phyloP scores from a whole-genome alignment of 2,329 filamentous ascomycete species.

The Ilyonectria mors-panacis region DNA sequence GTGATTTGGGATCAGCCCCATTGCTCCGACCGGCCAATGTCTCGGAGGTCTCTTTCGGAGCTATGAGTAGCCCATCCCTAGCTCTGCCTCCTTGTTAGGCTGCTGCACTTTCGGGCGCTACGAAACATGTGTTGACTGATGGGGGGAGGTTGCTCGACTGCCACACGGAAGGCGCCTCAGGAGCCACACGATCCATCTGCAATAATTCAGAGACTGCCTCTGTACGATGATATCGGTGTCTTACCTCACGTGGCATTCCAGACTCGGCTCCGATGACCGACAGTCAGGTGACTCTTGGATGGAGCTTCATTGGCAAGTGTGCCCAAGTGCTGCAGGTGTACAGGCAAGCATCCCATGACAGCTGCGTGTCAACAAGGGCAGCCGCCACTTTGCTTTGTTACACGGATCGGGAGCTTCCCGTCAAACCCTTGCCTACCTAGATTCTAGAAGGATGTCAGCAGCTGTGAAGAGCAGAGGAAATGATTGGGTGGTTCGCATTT shows the following conservation, averaged over 20 bases:
- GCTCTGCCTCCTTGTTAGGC: slow-evolving; percentile 33
- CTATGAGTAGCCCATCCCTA: slow-evolving; percentile 12
- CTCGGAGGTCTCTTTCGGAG: slow-evolving; percentile 7
- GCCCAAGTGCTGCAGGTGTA: slow-evolving; percentile 9
- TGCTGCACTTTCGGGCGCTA: slow-evolving; percentile 38
- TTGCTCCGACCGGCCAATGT: slow-evolving; percentile 29
- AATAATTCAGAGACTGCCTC: slow-evolving; percentile 25
- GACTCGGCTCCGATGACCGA: slow-evolving; percentile 25
- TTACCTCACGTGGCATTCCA: slow-evolving; percentile 32
- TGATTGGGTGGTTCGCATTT: slow-evolving; percentile 17
- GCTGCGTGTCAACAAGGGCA: slow-evolving; percentile 30
- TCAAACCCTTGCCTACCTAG: slow-evolving; percentile 25
- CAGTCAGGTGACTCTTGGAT: slow-evolving; percentile 13
- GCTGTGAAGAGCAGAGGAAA: slow-evolving; percentile 11
- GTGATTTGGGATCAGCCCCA: slow-evolving; percentile 28
- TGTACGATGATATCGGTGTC: slow-evolving; percentile 40
- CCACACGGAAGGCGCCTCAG: slow-evolving; percentile 19
- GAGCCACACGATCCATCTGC: slow-evolving; percentile 33
- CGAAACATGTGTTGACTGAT: slow-evolving; percentile 25
- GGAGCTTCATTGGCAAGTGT: slow-evolving; percentile 11
- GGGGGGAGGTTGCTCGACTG: slow-evolving; percentile 30
- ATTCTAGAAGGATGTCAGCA: slow-evolving; percentile 34
- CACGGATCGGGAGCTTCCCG: slow-evolving; percentile 34
- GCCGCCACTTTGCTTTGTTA: slow-evolving; percentile 27
- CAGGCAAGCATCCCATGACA: slow-evolving; percentile 34